Percentiles rank a stretch among this genome's conserved stretches.
These are phyloP conservation scores for Pseudisothecium myosuroides DNA, from an alignment of 225 moss, liverwort and hornwort genomes.

Conservation along the genomic window DNA sequence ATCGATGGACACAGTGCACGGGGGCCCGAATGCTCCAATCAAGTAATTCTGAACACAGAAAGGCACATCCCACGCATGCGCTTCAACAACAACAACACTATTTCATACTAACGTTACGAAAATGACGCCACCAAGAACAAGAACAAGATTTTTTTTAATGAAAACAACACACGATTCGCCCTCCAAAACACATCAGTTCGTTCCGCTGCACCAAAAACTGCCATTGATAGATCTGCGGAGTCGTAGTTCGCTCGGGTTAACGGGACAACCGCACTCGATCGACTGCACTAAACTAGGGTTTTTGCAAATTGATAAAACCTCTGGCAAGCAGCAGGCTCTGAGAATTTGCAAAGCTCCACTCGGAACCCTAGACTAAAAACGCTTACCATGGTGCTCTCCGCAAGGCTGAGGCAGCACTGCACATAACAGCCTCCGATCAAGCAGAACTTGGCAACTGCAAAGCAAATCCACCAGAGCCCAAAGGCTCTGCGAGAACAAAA, in stretches of 20 bases:
- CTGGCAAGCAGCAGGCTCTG: not conserved
- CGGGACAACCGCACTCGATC: not conserved
- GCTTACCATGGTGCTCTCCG: slow-evolving; percentile 17
- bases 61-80: not conserved
- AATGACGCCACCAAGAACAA: not conserved
- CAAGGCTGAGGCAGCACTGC: not conserved
- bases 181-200: not conserved
- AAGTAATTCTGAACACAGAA: slow-evolving; percentile 46
- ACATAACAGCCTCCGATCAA: not conserved
- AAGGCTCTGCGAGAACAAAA: not conserved
- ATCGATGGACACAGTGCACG: slow-evolving; percentile 68
- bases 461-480: not conserved
- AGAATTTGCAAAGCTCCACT: not conserved
- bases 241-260: not conserved
- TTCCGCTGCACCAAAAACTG: not conserved
- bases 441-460: not conserved
- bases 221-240: not conserved
- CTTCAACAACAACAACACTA: not conserved
- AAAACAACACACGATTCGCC: not conserved
- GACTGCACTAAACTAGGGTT: not conserved
- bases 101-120: not conserved
- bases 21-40: slow-evolving; percentile 77
- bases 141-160: too few relatives aligned
- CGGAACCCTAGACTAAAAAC: not conserved
- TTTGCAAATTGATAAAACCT: not conserved